A percentile compares a stretch with the other conserved stretches of the same genome.
Evolutionary conservation across 2,329 filamentous ascomycete species (phyloP).

Genomic region (Diaporthe eres): DNA sequence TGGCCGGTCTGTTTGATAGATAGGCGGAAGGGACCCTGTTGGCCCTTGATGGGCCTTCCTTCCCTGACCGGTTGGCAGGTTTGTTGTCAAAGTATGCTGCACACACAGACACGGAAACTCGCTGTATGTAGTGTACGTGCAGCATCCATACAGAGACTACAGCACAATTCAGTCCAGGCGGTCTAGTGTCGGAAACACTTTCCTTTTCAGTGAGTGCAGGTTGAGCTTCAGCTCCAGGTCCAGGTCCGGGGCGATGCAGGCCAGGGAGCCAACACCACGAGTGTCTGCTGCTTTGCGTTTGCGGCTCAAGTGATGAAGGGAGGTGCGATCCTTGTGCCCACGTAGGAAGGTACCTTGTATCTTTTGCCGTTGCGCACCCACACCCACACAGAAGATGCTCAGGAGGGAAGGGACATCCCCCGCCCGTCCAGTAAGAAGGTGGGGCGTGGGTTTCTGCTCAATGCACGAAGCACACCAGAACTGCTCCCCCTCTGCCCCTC

Average conservation of each 20-base stretch:
- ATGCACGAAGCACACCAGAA: conserved; percentile 29
- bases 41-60: background rate
- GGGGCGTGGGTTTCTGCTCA: conserved; percentile 6
- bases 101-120: background rate
- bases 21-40: conserved; percentile 2
- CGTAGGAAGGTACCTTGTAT: conserved; percentile 3
- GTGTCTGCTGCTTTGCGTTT: background rate
- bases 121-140: too few species aligned
- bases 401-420: conserved; percentile 5
- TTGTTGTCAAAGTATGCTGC: background rate
- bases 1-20: background rate
- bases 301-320: conserved; percentile 21
- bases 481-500: background rate
- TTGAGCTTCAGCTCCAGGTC: background rate
- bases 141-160: background rate
- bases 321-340: conserved; percentile 31
- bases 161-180: background rate
- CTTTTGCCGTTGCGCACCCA: background rate
- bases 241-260: conserved; percentile 4
- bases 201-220: background rate
- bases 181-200: background rate
- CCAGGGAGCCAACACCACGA: conserved; percentile 13
- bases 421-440: background rate
- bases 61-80: conserved; percentile 8
- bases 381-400: background rate